Evolutionary conservation across 2,329 filamentous ascomycete species (phyloP), one percentile per base, ranked within the genome.

Genomic region (Talaromyces verruculosus): DNA sequence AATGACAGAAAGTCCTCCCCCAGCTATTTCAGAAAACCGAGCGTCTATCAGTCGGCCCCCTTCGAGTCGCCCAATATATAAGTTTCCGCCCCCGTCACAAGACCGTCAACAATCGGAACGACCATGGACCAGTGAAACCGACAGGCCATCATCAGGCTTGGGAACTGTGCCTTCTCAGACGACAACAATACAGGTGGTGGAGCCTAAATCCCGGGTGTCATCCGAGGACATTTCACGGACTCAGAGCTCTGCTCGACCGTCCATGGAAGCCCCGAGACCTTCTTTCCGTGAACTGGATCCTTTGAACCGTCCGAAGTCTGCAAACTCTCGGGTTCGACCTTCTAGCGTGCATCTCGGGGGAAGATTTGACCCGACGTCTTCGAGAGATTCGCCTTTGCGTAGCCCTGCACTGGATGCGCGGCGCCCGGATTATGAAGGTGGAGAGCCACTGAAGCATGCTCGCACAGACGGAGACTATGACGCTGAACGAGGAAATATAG

Each of bases 321-420:
- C 87, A n/a, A 87, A 87, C 70, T 77, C 84, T 70, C 88, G 89
- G 68, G 84, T 87, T 63, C 86, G 94, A 55, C 94, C 94, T 74
- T 84, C 88, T 0, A 97, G 93, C 76, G 91, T 91, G 39, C 92
- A 93, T 75, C 85, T 96, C 3, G 91, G 93, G 71, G 91, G 91
- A 0, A 93, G 90, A 73, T 83, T 95, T 62, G 93, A 96, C 67
- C 92, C 91, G 22, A 41, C 57, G 6, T 37, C 53, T 72, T 82
- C 96, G 19, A 89, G 91, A 25, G 92, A 95, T 71, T 86, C 88
- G 61, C 93, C 96, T 73, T 83, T 82, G 25, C 81, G 85, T 70
- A 71, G 83, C 22, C 75, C 78, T 4, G 81, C 71, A 67, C 67
- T 77, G 51, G 77, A 80, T 63, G 67, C 75, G 45, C 69, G 73